A percentile compares a stretch with the other conserved stretches of the same genome.
These are phyloP conservation scores for Backusella macrospora DNA, from an alignment of 192 early-diverging fungal genomes.

Conservation along the genomic window DNA sequence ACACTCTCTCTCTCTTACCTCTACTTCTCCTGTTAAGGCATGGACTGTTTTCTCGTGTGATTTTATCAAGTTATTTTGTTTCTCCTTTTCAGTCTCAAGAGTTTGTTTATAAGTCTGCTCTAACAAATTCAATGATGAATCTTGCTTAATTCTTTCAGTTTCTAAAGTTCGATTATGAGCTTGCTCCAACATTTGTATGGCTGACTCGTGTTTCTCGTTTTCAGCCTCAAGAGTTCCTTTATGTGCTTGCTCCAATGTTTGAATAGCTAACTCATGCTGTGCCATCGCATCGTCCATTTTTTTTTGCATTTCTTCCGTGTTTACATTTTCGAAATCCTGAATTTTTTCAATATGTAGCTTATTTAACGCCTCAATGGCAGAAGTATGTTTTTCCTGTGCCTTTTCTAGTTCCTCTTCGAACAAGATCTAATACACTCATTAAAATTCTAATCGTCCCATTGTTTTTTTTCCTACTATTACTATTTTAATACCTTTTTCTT, in stretches of 20 bases:
- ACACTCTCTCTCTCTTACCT: not conserved
- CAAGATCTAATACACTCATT: not conserved
- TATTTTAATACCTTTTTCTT: constrained; percentile 12
- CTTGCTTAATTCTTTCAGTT: not conserved
- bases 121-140: not conserved
- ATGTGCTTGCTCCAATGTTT: not conserved
- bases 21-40: constrained; percentile 6
- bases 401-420: not conserved
- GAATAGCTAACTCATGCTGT: not conserved
- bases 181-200: not conserved
- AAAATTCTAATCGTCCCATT: not conserved
- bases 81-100: not conserved
- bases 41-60: not conserved
- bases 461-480: not conserved
- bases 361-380: not conserved
- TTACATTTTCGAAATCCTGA: not conserved
- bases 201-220: not conserved
- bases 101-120: not conserved
- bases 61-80: not conserved
- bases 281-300: not conserved
- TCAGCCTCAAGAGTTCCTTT: not conserved
- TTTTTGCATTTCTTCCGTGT: not conserved
- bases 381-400: constrained; percentile 1
- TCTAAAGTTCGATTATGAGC: not conserved
- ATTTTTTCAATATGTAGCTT: not conserved